Conservation (phyloP, 306 rosid species). For the Lathyrus aphaca region DNA sequence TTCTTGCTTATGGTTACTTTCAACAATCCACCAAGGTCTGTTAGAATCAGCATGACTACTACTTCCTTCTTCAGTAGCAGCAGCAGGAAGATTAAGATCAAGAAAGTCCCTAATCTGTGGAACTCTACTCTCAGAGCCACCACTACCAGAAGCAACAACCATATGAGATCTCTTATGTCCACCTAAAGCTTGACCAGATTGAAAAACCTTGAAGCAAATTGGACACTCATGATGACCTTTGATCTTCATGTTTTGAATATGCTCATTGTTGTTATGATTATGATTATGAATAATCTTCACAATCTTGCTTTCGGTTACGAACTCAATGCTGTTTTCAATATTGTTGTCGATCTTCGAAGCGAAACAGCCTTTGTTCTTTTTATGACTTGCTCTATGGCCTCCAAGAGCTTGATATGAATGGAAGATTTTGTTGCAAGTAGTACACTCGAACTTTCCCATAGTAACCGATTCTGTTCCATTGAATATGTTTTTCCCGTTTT, state of each 20-base stretch:
- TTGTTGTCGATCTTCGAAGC: constrained; percentile 61
- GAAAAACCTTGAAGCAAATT: constrained; percentile 70
- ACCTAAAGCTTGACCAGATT: constrained; percentile 93
- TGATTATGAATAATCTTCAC: constrained; percentile 22
- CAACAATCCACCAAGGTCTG: constrained; percentile 61
- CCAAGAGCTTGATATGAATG: constrained; percentile 93
- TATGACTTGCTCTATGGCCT: constrained; percentile 93
- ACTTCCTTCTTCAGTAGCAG: constrained; percentile 67
- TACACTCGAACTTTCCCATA: constrained; percentile 72
- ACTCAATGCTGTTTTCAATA: constrained; percentile 62
- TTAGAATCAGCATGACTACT: constrained; percentile 48
- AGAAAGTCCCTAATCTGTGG: constrained; percentile 69
- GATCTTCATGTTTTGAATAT: constrained; percentile 48
- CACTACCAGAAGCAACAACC: constrained; percentile 7
- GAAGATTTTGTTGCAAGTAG: constrained; percentile 73
- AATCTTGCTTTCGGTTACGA: constrained; percentile 50
- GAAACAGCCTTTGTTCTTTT: constrained; percentile 67
- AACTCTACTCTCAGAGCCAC: constrained; percentile 45
- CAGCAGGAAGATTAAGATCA: constrained; percentile 93
- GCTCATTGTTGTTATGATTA: background rate
- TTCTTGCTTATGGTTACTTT: constrained; percentile 53
- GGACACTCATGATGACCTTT: constrained; percentile 74
- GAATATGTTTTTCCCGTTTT: constrained; percentile 40
- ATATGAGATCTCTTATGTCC: constrained; percentile 95
- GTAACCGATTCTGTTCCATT: constrained; percentile 45